phyloP scores from a whole-genome alignment of 2,329 filamentous ascomycete genomes.

The Emergomyces pasteurianus region DNA sequence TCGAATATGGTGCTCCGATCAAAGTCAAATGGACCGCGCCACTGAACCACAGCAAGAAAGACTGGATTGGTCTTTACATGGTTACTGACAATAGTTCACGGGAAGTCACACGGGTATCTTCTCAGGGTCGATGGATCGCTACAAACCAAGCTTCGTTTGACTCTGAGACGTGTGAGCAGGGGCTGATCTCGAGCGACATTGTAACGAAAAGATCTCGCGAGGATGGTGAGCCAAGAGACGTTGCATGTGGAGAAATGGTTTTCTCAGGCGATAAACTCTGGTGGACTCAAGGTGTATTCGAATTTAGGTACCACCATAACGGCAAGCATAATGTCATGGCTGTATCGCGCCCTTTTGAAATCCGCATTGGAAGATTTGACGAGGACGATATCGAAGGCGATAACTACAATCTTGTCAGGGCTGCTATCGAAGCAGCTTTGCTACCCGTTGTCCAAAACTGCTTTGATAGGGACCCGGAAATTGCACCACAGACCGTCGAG shows the following conservation, averaged over 20 bases:
- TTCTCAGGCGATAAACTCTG: conserved; percentile 90
- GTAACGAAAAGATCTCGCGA: conserved; percentile 35
- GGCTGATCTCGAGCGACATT: conserved; percentile 60
- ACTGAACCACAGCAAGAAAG: conserved; percentile 71
- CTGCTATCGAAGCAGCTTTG: conserved; percentile 62
- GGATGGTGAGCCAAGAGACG: conserved; percentile 42
- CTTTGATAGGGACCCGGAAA: conserved; percentile 80
- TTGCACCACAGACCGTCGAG: conserved; percentile 67
- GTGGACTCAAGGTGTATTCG: conserved; percentile 94
- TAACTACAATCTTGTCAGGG: conserved; percentile 44
- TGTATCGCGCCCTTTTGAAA: conserved; percentile 85
- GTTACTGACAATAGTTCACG: conserved; percentile 86
- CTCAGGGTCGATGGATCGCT: conserved; percentile 79
- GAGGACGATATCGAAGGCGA: conserved; percentile 55
- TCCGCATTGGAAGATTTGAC: conserved; percentile 70
- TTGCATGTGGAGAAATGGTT: conserved; percentile 67
- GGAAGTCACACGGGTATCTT: conserved; percentile 71
- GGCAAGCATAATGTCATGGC: conserved; percentile 89
- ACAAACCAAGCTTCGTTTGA: conserved; percentile 69
- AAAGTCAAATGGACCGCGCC: conserved; percentile 85
- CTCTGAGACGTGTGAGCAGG: conserved; percentile 58
- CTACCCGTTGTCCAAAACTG: conserved; percentile 82
- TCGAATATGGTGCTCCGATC: conserved; percentile 85
- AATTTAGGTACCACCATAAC: conserved; percentile 93
- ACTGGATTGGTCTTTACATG: conserved; percentile 95